Percentiles rank a stretch among this genome's conserved stretches.
Evolutionary conservation across 2,329 filamentous ascomycete species (phyloP).

Genomic region (Hirsutella minnesotensis): DNA sequence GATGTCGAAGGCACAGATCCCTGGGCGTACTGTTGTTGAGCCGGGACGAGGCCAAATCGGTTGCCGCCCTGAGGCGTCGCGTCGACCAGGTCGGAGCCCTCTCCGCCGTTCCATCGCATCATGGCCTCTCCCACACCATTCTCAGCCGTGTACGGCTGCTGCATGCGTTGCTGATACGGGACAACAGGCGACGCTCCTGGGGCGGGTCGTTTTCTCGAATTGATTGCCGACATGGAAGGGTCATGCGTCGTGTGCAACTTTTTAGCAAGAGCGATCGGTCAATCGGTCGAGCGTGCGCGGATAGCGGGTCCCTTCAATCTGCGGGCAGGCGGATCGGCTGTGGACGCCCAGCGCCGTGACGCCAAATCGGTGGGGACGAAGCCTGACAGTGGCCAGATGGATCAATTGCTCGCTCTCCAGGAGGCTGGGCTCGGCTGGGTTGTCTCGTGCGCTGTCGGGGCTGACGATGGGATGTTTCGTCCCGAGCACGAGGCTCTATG

Average conservation of each 20-base stretch:
- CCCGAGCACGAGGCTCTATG: no score
- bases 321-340: neutral
- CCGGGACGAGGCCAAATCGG: conserved; percentile 26
- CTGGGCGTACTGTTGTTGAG: conserved; percentile 21
- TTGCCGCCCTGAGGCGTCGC: conserved; percentile 19
- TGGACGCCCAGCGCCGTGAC: neutral
- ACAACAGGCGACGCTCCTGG: conserved; percentile 57
- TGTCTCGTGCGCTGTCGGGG: no score
- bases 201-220: conserved; percentile 59
- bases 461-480: no score
- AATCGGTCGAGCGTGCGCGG: neutral
- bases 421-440: no score
- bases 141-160: conserved; percentile 32
- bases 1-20: conserved; percentile 30
- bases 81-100: conserved; percentile 26
- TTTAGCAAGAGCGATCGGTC: neutral
- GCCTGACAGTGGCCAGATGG: no score
- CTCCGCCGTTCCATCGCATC: conserved; percentile 31
- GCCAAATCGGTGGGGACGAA: neutral
- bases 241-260: neutral
- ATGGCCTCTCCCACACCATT: conserved; percentile 35
- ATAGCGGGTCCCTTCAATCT: neutral
- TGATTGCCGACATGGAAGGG: conserved; percentile 33
- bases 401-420: no score
- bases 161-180: conserved; percentile 38